Percentiles rank a stretch among this genome's conserved stretches.
Conservation (phyloP, 805 yeast genomes). For the Candida hungchunana region DNA sequence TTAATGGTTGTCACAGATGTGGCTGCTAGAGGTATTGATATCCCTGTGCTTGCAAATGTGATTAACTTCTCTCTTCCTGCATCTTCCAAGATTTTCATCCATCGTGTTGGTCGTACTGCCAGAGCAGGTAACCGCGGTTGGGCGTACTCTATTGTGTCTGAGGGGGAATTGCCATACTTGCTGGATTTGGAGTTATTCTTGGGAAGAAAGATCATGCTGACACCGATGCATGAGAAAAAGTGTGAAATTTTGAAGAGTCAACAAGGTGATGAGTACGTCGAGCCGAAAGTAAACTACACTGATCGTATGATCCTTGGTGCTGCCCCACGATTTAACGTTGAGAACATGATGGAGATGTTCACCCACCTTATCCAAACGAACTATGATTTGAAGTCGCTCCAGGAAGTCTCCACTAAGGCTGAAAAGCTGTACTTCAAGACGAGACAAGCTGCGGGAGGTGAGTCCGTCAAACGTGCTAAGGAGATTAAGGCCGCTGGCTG, state of each 20-base stretch:
- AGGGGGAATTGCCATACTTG: constrained; percentile 83
- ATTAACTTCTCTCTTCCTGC: constrained; percentile 88
- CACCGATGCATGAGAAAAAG: constrained; percentile 65
- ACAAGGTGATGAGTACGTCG: constrained; percentile 39
- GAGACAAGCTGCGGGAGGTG: constrained; percentile 79
- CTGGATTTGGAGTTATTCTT: constrained; percentile 86
- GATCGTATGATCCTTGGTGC: constrained; percentile 80
- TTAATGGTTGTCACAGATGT: constrained; percentile 96
- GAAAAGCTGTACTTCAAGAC: constrained; percentile 85
- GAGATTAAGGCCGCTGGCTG: constrained; percentile 74
- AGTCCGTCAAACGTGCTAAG: constrained; percentile 80
- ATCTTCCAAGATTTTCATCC: constrained; percentile 89
- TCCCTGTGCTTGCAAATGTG: constrained; percentile 93
- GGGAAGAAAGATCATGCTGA: constrained; percentile 73
- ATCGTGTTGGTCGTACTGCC: constrained; percentile 98
- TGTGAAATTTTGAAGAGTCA: constrained; percentile 46
- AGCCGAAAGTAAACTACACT: constrained; percentile 65
- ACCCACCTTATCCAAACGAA: constrained; percentile 55
- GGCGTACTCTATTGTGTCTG: constrained; percentile 89
- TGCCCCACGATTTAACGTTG: constrained; percentile 69
- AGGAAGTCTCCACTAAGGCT: constrained; percentile 76
- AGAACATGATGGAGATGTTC: constrained; percentile 66
- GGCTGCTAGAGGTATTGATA: constrained; percentile 98
- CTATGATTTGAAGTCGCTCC: constrained; percentile 62
- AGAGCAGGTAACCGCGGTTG: constrained; percentile 98